These are phyloP conservation scores for Ammopiptanthus mongolicus DNA, from an alignment of 306 rosid species.

Conservation along the genomic window DNA sequence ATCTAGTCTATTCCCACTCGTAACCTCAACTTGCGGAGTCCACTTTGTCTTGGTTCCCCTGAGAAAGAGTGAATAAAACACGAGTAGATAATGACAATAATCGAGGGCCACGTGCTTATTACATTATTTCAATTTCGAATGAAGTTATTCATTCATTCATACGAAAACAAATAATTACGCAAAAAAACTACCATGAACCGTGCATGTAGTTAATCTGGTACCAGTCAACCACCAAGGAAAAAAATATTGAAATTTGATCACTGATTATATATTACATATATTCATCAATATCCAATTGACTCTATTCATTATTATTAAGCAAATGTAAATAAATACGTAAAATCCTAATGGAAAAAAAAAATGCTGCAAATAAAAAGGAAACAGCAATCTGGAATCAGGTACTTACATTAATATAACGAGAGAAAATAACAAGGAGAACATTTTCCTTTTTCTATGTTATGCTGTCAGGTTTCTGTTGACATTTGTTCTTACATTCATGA, in stretches of 20 bases:
- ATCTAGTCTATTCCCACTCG: neutral
- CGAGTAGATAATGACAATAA: neutral
- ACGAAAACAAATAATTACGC: too few relatives aligned
- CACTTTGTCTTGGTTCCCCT: too few relatives aligned
- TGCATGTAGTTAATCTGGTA: neutral
- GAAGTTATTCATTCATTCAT: too few relatives aligned
- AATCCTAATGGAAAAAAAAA: neutral
- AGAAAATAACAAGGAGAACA: neutral
- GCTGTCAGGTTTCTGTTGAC: slow-evolving; percentile 8
- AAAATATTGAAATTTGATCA: neutral
- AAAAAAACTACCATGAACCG: too few relatives aligned
- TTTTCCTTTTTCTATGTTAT: neutral
- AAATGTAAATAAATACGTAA: neutral
- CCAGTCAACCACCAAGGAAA: neutral
- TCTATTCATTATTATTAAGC: neutral
- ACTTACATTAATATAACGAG: neutral
- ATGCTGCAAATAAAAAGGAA: neutral
- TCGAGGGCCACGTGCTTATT: neutral
- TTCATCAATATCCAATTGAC: neutral
- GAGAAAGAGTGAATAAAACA: neutral
- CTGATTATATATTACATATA: neutral
- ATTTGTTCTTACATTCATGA: slow-evolving; percentile 21
- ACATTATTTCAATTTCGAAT: neutral
- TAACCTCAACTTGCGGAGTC: too few relatives aligned
- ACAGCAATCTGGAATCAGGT: neutral